Evolutionary conservation across 148 eudicot genomes (phyloP), one percentile per base, ranked within the genome.

Genomic region (Persicaria tinctoria): DNA sequence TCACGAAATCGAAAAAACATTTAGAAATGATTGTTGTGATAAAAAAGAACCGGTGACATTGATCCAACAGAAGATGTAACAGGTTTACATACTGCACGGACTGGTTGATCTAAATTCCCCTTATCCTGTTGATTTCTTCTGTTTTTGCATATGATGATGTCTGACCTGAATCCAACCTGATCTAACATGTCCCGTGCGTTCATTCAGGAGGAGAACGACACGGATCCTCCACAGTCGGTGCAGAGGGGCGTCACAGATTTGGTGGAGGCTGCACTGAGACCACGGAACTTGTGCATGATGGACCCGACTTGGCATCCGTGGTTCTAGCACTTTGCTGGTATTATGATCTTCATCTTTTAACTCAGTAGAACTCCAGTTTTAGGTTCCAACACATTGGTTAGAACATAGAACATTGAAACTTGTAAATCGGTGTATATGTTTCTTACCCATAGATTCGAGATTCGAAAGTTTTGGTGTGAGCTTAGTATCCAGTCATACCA

Each of bases 221-320:
- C 89, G 77, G 99, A 95, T 49, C 96, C 94, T 7, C 91, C 92
- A 11, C 97, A 90, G 68, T 88, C 97, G 3, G 97, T 90, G 76
- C 99, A 95, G 78, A 89, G 92, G 79, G 93, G 96, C 8, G 97
- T 95, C 45, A 85, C 92, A 1, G 97, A 92, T 77, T 82, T 95
- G 77, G 97, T 95, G 47, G 99, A 95, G 80, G 93, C 97, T 55
- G 97, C 99, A 13, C 82, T 95, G 82, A 89, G 86, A 75, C 97
- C 97, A 1, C 80, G 97, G 71, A 92, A 92, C 84, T 84, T 95
- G 75, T 95, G 99, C 82, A 92, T 90, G 97, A 95, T 95, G 96
- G 99, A 95, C 83, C 96, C 97, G 1, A 95, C 99, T 51, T 95
- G 99, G 97, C 99, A 92, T 88, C 97, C 99, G 38, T 95, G 99